phyloP scores from a whole-genome alignment of 176 grass and related monocot species.

The Stipa capillata region DNA sequence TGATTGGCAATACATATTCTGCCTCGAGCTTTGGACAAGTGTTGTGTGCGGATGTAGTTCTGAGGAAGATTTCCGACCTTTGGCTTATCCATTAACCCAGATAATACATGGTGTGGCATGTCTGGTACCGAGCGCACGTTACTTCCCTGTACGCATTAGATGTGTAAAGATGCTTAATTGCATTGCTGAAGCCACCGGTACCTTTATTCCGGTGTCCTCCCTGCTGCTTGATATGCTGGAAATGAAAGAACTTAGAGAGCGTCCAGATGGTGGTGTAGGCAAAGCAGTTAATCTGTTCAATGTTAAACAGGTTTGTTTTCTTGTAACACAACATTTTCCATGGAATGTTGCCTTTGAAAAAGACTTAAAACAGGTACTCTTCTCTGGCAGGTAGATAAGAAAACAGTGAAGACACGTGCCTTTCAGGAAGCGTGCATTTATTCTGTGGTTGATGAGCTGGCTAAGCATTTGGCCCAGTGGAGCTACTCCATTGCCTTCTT shows the following conservation, averaged over 20 bases:
- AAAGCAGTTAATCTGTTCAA: constrained; percentile 83
- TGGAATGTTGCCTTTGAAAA: constrained; percentile 2
- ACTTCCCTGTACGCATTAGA: constrained; percentile 77
- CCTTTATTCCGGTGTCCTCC: constrained; percentile 72
- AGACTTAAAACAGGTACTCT: constrained; percentile 10
- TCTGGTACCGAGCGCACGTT: constrained; percentile 70
- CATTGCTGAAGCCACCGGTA: constrained; percentile 71
- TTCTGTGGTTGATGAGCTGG: constrained; percentile 66
- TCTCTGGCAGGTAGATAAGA: constrained; percentile 76
- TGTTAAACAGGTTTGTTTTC: constrained; percentile 74
- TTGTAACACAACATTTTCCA: neutral
- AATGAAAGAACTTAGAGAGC: constrained; percentile 86
- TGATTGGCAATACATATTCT: constrained; percentile 99
- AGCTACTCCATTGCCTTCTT: constrained; percentile 83
- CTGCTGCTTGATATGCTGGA: constrained; percentile 85
- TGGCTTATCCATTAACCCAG: constrained; percentile 87
- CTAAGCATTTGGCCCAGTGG: constrained; percentile 87
- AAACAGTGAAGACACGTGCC: constrained; percentile 84
- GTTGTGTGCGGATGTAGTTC: constrained; percentile 61
- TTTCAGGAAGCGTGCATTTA: constrained; percentile 94
- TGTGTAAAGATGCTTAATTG: constrained; percentile 94
- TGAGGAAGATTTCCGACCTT: constrained; percentile 61
- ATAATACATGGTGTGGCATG: constrained; percentile 85
- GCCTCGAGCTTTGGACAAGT: constrained; percentile 88
- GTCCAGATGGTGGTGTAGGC: constrained; percentile 69